Base-by-base conservation (phyloP, 2,329 filamentous ascomycete genomes). In the Claviceps capensis region DNA sequence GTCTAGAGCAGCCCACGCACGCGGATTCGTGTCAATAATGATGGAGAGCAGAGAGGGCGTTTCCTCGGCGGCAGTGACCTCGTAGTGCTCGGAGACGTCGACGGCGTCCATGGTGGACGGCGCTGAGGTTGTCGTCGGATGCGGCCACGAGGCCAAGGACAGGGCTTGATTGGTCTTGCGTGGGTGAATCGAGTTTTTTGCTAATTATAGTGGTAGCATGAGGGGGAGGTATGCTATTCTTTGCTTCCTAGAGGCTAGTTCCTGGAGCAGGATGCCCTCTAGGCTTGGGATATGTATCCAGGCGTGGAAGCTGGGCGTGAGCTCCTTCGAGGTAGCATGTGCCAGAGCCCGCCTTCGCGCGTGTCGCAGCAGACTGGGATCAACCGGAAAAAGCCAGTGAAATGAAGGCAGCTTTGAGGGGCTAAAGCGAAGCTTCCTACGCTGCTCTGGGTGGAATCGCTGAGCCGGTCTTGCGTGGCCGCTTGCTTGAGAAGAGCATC, bases 21-120 rank as follows among this genome's bases (percentile, higher is more conserved):
- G 86, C 2, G 93, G 93, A 66, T 98, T 98, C 26, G 91, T 96
- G 72, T 98, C 93, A 71, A 98, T 79, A 62, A 98, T 77, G 62
- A 98, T 83, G 59, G 88, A 85, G 50, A 96, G 81, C 38, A 98
- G 82, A 14, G 91, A 95, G 0, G 93, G 88, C 5, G 77, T 72
- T 56, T 80, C 77, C 52, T 74, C 76, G 49, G 69, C 73, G 45
- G 72, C 70, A 56, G 70, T 71, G 60, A 74, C 71, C 66, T 79
- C 75, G 66, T 81, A 81, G 68, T 81, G 78, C 53, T 78, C 75
- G 50, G 78, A 81, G 60, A 74, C 75, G 65, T 82, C 78, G 66
- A 72, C 69, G 60, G 67, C 68, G 60, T 72, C 69, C 78, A 81
- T 81, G 51, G 58, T 69, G 65, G 54, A 43, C 40, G 36, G 9